Base-by-base conservation (phyloP, 495 filamentous ascomycete species). In the Neurospora sp. region DNA sequence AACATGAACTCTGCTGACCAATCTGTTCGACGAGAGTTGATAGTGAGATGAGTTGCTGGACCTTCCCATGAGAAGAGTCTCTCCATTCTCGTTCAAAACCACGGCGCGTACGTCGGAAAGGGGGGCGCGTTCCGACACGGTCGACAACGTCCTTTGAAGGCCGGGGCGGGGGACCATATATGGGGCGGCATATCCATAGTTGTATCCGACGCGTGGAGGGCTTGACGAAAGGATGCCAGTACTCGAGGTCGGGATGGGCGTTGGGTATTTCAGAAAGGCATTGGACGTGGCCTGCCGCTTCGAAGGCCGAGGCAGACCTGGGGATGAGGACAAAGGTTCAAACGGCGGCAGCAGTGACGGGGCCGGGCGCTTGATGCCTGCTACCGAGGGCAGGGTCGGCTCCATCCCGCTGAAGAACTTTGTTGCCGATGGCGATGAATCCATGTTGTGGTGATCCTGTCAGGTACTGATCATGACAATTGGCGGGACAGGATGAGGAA, bases 31-130 rank as follows among this genome's bases (percentile, higher is more conserved):
- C 72, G 95, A 95, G 18, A 98, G 87, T 79, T 97, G 93, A 78
- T 96, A 93, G 77, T 97, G 89, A 12, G 93, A 97, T 38, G 94
- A 95, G 78, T 91, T 94, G 85, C 92, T 97, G 1, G 94, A 97
- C 75, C 96, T 85, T 35, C 96, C 96, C 90, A 99, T 95, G 39
- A 91, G 85, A 27, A 96, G 79, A 3, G 89, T 85, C 78, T 97
- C 92, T 27, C 96, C 95, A 82, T 90, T 92, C 75, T 90, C 90
- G n/a, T 89, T 90, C 16, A 99, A 87, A 78, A 92, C 88, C 59
- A 98, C 85, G 8, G 90, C 89, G 4, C 94, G 93, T 71, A 99
- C 89, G 41, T 89, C 89, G 16, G 90, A 91, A 44, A 99, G 86
- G 18, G 96, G 96, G 74, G 89, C 87, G 77, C 96, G 93, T 85